A percentile compares a stretch with the other conserved stretches of the same genome.
phyloP scores from a whole-genome alignment of 2,329 filamentous ascomycete species.

The Pezicula carpinea region DNA sequence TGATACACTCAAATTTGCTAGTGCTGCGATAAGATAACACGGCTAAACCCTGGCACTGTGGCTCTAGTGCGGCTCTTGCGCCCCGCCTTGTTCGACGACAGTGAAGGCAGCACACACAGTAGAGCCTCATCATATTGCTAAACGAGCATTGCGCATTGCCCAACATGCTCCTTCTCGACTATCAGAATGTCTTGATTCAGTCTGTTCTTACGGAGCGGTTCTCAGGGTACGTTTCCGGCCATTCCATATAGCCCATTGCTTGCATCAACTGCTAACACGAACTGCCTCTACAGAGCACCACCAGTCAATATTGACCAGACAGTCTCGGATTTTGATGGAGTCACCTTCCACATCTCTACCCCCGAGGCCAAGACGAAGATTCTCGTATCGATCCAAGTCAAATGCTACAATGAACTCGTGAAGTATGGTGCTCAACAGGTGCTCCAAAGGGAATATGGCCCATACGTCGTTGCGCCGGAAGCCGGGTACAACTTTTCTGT shows the following conservation, averaged over 20 bases:
- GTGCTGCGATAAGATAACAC: neutral
- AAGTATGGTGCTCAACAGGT: constrained; percentile 90
- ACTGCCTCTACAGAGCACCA: constrained; percentile 57
- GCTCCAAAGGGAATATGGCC: constrained; percentile 89
- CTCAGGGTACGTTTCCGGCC: constrained; percentile 28
- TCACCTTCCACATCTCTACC: constrained; percentile 97
- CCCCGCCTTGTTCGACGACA: neutral
- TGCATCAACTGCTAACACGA: constrained; percentile 13
- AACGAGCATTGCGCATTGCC: constrained; percentile 4
- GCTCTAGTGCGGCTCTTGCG: neutral
- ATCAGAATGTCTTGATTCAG: constrained; percentile 97
- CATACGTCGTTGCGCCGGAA: constrained; percentile 84
- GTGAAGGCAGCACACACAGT: neutral
- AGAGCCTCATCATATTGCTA: neutral
- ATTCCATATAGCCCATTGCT: neutral
- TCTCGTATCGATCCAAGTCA: constrained; percentile 87
- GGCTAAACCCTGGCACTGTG: neutral
- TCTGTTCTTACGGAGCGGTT: constrained; percentile 94
- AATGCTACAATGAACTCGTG: constrained; percentile 89
- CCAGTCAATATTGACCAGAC: constrained; percentile 94
- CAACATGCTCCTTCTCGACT: constrained; percentile 90
- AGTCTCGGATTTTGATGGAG: constrained; percentile 97
- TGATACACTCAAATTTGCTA: neutral
- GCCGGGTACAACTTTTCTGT: constrained; percentile 95
- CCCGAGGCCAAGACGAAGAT: constrained; percentile 93